phyloP scores from a whole-genome alignment of 1,284 basidiomycete genomes.

The Ceratobasidium sp. region DNA sequence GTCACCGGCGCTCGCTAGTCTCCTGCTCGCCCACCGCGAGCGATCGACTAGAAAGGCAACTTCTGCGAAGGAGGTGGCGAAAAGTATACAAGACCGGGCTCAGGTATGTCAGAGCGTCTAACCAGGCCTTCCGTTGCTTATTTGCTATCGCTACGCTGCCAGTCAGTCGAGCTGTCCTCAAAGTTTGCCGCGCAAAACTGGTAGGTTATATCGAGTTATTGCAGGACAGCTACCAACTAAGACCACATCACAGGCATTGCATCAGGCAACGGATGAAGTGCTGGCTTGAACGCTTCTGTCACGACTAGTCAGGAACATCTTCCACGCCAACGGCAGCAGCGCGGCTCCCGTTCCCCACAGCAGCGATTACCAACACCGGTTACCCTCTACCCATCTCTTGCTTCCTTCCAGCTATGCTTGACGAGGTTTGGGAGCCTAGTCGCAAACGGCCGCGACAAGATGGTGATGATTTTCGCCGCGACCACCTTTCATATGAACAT shows the following conservation, averaged over 20 bases:
- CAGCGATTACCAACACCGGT: slow-evolving; percentile 7
- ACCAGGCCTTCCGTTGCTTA: neutral
- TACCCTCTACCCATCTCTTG: slow-evolving; percentile 10
- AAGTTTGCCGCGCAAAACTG: slow-evolving; percentile 18
- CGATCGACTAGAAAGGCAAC: neutral
- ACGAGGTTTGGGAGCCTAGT: slow-evolving; percentile 43
- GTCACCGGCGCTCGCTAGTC: slow-evolving; percentile 7
- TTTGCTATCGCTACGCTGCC: neutral
- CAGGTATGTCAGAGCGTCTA: slow-evolving; percentile 26
- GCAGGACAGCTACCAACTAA: neutral
- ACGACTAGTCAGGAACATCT: slow-evolving; percentile 39
- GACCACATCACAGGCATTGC: neutral
- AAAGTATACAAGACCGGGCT: neutral
- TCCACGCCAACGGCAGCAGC: slow-evolving; percentile 12
- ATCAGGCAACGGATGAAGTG: neutral
- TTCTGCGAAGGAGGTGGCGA: neutral
- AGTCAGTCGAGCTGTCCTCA: neutral
- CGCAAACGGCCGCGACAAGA: slow-evolving; percentile 41
- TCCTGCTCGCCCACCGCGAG: slow-evolving; percentile 16
- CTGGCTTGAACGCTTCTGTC: neutral
- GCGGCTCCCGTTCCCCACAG: neutral
- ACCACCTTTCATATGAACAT: slow-evolving; percentile 38
- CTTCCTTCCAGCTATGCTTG: slow-evolving; percentile 11
- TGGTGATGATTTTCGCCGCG: slow-evolving; percentile 36
- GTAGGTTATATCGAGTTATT: neutral